Evolutionary conservation across 2,329 filamentous ascomycete species (phyloP), one percentile per base, ranked within the genome.

Genomic region (Hymenoscyphus occultus): DNA sequence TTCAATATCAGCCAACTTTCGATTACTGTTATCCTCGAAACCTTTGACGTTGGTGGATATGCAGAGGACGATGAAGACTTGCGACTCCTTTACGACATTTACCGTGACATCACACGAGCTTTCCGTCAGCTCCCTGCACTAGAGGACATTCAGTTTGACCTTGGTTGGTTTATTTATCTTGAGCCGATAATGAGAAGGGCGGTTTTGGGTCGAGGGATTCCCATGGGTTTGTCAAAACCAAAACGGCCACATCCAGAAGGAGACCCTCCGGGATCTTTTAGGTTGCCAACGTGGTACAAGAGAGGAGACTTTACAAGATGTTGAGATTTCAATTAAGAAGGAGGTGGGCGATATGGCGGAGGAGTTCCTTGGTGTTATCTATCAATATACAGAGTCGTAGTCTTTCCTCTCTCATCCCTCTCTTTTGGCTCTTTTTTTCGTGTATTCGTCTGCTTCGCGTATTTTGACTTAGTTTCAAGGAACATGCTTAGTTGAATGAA

Each of bases 141-240:
- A 19, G 42, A 62, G 16, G 60, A 62, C 40, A 22, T 62, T 22
- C 45, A 56, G 28, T 62, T 62, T 54, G 39, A 62, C 12, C 31
- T 62, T 62, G 60, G 60, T 48, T 62, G 60, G 60, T 62, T 62
- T 28, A 56, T 56, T 16, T 45, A 32, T 13, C 60, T 62, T 40
- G 60, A 56, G 45, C 60, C 60, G 13, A 39, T 57, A 19, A 62
- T 62, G 60, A 56, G 31, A 39, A 14, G 39, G 35, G 60, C 60
- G n/a, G 35, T 62, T 39, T 35, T 62, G 48, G 51, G 45, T 40
- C 10, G 54, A 31, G n/a, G 39, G 48, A 4, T 39, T 35, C 16
- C 7, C 1, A 62, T 56, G 56, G 28, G 56, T 14, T 57, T 57
- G 56, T 16, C 13, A 6, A 57, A 10, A 10, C 5, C 1, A 13